phyloP scores from a whole-genome alignment of 768 basidiomycete genomes.

The Amanita phalloides region DNA sequence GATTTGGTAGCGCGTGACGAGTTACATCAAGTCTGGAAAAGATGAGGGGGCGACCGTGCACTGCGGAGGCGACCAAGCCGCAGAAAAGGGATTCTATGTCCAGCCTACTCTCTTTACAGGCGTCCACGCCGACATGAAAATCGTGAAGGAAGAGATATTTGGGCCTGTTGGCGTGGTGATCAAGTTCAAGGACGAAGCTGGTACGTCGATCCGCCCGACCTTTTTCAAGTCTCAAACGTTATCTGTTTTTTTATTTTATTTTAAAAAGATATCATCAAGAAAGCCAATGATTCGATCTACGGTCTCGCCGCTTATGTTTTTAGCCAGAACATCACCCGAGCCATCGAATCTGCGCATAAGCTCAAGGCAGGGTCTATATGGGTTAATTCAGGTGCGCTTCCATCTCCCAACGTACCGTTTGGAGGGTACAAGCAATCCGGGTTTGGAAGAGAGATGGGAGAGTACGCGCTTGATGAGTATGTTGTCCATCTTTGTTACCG shows the following conservation, averaged over 20 bases:
- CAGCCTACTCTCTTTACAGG: constrained; percentile 62
- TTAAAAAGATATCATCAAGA: constrained; percentile 1
- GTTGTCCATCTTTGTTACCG: constrained; percentile 12
- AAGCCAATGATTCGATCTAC: constrained; percentile 63
- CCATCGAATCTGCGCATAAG: constrained; percentile 58
- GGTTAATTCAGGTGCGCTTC: constrained; percentile 32
- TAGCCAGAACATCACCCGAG: constrained; percentile 67
- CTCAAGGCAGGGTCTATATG: constrained; percentile 72
- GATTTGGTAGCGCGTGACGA: constrained; percentile 45
- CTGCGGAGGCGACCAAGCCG: constrained; percentile 48
- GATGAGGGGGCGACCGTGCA: constrained; percentile 53
- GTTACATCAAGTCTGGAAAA: constrained; percentile 67
- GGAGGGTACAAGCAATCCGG: constrained; percentile 71
- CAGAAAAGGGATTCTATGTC: constrained; percentile 61
- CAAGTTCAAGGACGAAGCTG: constrained; percentile 55
- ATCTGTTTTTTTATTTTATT: not conserved
- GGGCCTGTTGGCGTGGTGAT: constrained; percentile 66
- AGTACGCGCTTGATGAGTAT: constrained; percentile 47
- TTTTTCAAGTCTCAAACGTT: constrained; percentile 4
- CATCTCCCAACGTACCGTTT: constrained; percentile 47
- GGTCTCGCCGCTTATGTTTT: constrained; percentile 84
- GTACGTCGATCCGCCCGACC: not conserved
- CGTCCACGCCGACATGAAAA: constrained; percentile 54
- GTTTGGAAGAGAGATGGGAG: constrained; percentile 58
- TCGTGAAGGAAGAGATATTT: constrained; percentile 63